Evolutionary conservation across 2,329 filamentous ascomycete genomes (phyloP).

Genomic region (Aureobasidium pullulans): DNA sequence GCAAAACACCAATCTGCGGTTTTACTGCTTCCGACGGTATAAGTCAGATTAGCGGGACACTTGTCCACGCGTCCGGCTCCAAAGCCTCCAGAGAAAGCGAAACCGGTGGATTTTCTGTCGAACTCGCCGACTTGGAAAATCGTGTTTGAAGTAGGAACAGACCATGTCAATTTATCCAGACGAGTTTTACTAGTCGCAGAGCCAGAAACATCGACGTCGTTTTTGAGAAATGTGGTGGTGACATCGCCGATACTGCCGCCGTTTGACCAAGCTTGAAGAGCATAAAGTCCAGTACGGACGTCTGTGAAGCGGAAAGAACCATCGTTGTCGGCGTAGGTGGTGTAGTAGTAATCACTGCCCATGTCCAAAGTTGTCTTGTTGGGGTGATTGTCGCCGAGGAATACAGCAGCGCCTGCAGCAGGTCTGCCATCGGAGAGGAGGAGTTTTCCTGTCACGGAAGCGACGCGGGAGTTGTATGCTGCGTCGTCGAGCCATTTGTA

Average conservation of each 20-base stretch:
- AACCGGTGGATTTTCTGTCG: slow-evolving; percentile 8
- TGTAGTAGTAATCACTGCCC: slow-evolving; percentile 12
- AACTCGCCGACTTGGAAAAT: slow-evolving; percentile 15
- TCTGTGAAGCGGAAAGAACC: slow-evolving; percentile 8
- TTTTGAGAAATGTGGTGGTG: not conserved
- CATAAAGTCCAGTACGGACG: slow-evolving; percentile 10
- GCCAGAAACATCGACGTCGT: slow-evolving; percentile 1
- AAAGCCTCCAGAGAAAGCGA: slow-evolving; percentile 6
- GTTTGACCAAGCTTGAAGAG: slow-evolving; percentile 13
- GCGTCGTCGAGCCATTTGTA: slow-evolving; percentile 12
- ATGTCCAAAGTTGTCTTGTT: slow-evolving; percentile 5
- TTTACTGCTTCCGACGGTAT: not conserved
- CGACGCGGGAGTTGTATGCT: slow-evolving; percentile 5
- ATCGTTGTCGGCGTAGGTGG: slow-evolving; percentile 11
- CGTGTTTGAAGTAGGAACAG: not conserved
- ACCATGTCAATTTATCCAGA: not conserved
- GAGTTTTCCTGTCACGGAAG: slow-evolving; percentile 4
- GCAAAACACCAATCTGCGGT: slow-evolving; percentile 13
- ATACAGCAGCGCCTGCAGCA: slow-evolving; percentile 9
- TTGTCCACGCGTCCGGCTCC: slow-evolving; percentile 5
- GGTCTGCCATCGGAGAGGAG: slow-evolving; percentile 11
- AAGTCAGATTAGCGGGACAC: slow-evolving; percentile 13
- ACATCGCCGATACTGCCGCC: slow-evolving; percentile 7
- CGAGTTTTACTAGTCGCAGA: not conserved
- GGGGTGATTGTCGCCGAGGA: slow-evolving; percentile 7